These are phyloP conservation scores for Diutina rugosa DNA, from an alignment of 1,139 yeast species.

Conservation along the genomic window DNA sequence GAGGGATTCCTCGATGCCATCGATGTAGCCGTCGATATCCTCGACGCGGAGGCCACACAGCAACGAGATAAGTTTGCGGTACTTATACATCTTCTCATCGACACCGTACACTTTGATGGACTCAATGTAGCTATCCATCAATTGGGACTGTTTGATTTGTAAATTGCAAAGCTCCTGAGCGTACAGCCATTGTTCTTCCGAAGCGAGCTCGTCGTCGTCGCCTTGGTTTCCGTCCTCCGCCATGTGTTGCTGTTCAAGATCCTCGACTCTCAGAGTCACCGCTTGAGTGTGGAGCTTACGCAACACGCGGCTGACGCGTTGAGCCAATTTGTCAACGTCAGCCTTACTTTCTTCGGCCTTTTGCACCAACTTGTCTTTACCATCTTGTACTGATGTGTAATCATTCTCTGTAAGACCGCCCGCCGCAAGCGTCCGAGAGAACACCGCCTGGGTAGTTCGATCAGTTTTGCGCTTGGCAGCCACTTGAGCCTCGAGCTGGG, in stretches of 20 bases:
- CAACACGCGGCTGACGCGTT: constrained; percentile 14
- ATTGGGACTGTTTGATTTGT: constrained; percentile 37
- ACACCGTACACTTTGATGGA: constrained; percentile 26
- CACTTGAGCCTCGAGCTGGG: constrained; percentile 10
- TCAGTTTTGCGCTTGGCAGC: constrained; percentile 9
- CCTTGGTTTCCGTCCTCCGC: constrained; percentile 3
- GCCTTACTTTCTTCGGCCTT: constrained; percentile 12
- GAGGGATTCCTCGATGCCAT: constrained; percentile 33
- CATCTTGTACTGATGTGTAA: constrained; percentile 15
- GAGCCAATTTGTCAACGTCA: constrained; percentile 23
- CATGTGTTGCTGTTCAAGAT: constrained; percentile 22
- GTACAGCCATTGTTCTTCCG: constrained; percentile 8
- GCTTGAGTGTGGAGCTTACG: constrained; percentile 35
- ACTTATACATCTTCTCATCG: constrained; percentile 57
- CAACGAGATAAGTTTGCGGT: constrained; percentile 66
- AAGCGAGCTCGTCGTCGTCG: constrained; percentile 2
- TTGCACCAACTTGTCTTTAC: constrained; percentile 12
- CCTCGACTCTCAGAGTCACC: constrained; percentile 32
- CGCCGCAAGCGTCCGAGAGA: background rate
- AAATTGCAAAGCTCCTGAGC: constrained; percentile 36
- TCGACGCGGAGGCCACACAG: constrained; percentile 74
- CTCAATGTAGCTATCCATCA: constrained; percentile 24
- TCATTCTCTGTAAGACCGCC: background rate
- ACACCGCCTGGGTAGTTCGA: background rate
- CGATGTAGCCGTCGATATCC: constrained; percentile 56